Evolutionary conservation across 768 basidiomycete species (phyloP).

Genomic region (Psilocybe subaeruginosa): DNA sequence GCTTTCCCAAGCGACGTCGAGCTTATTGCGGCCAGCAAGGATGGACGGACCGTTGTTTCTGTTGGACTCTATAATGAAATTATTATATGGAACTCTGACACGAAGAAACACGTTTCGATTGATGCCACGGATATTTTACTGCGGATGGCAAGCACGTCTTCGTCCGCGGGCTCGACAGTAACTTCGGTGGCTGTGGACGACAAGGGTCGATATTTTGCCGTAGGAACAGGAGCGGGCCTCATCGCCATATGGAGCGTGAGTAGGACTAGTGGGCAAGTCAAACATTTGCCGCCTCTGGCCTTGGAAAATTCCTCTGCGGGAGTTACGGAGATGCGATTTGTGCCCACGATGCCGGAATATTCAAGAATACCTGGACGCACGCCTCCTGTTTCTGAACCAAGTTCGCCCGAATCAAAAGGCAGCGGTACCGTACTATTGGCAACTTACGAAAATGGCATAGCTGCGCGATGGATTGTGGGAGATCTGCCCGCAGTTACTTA

Average conservation of each 20-base stretch:
- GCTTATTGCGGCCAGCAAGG: slow-evolving; percentile 69
- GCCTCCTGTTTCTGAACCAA: slow-evolving; percentile 33
- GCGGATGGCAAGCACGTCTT: slow-evolving; percentile 51
- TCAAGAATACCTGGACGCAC: slow-evolving; percentile 16
- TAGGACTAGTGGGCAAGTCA: slow-evolving; percentile 29
- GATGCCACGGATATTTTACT: slow-evolving; percentile 58
- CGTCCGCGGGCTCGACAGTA: slow-evolving; percentile 49
- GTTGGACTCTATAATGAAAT: slow-evolving; percentile 83
- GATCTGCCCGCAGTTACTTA: slow-evolving; percentile 32
- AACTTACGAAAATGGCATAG: slow-evolving; percentile 62
- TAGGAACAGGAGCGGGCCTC: slow-evolving; percentile 69
- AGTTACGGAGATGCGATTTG: slow-evolving; percentile 59
- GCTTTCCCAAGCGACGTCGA: slow-evolving; percentile 84
- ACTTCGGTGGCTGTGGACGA: slow-evolving; percentile 68
- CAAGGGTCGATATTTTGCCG: slow-evolving; percentile 63
- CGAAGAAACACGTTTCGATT: slow-evolving; percentile 43
- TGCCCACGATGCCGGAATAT: slow-evolving; percentile 21
- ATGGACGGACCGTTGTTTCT: slow-evolving; percentile 67
- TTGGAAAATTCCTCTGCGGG: slow-evolving; percentile 46
- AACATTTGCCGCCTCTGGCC: slow-evolving; percentile 36
- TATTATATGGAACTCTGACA: slow-evolving; percentile 62
- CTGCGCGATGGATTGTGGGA: slow-evolving; percentile 55
- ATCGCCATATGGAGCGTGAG: slow-evolving; percentile 67
- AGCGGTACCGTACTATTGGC: slow-evolving; percentile 41
- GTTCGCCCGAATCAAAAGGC: slow-evolving; percentile 28